Evolutionary conservation across 306 rosid genomes (phyloP).

Genomic region (Prunus campanulata): DNA sequence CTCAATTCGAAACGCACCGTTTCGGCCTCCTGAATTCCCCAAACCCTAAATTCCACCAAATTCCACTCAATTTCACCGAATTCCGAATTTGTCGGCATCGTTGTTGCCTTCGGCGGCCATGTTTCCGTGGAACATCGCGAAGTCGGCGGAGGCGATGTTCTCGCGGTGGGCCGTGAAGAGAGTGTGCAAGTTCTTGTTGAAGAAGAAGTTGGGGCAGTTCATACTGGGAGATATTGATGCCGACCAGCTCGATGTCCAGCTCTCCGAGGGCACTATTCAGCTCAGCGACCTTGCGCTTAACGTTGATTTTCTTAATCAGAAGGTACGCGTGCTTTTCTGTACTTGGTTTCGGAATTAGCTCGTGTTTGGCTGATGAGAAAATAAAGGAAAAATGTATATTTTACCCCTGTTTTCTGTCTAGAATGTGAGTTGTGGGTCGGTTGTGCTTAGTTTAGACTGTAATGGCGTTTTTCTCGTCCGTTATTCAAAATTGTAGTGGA

Average conservation of each 20-base stretch:
- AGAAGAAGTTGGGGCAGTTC: constrained; percentile 91
- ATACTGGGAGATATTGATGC: constrained; percentile 84
- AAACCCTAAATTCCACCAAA: constrained; percentile 15
- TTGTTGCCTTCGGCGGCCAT: constrained; percentile 31
- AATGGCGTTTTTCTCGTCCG: neutral
- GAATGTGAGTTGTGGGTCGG: neutral
- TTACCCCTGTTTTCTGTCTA: neutral
- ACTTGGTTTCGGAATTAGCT: neutral
- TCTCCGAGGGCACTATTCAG: constrained; percentile 78
- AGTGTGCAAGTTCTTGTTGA: constrained; percentile 77
- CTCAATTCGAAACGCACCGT: constrained; percentile 1
- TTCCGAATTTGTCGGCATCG: neutral
- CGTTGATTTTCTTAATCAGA: constrained; percentile 70
- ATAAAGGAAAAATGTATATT: neutral
- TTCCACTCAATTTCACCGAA: neutral
- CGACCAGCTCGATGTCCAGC: constrained; percentile 90
- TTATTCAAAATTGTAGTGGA: neutral
- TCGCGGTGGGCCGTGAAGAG: constrained; percentile 85
- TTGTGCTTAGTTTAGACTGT: neutral
- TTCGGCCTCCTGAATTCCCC: neutral
- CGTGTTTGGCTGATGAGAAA: neutral
- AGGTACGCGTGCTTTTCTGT: constrained; percentile 36
- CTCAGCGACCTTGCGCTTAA: constrained; percentile 89
- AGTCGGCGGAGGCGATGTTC: constrained; percentile 95
- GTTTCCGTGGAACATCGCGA: constrained; percentile 86